Evolutionary conservation across 176 grass and related monocot species (phyloP), one percentile per base, ranked within the genome.

Genomic region (Oryza punctata): DNA sequence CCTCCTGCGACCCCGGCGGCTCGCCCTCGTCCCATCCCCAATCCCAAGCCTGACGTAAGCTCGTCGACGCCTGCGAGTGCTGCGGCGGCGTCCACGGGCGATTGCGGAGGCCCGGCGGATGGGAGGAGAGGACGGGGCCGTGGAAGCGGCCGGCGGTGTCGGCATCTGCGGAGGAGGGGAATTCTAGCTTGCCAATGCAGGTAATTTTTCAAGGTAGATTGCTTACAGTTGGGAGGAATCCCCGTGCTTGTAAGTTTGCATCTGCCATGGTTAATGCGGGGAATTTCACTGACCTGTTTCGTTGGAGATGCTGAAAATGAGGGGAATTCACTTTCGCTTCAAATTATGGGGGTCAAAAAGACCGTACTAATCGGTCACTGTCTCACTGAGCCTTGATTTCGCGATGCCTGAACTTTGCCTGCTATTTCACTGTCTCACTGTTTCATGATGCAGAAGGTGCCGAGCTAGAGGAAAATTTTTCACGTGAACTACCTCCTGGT

Each of bases 71-170:
- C 6, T 75, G 78, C 10, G 85, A 88, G 41, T 85, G 88, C 52
- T 49, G 50, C 50, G 7, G 50, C 49, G 49, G 7, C 16, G 10
- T 54, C 49, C 3, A 69, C 72, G 24, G 44, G 79, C 86, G 12
- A 86, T 91, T 10, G 19, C 40, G n/a, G 82, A 84, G 6, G 85
- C 81, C 81, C 18, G 91, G 88, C 19, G 78, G 91, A 26, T 93
- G 91, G 91, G 76, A 84, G 35, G 88, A 88, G 61, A 75, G 88
- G 67, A 93, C 91, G 43, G 82, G 41, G 83, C 91, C 2, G 85
- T 87, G 35, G 88, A 90, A 54, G 88, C 85, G 21, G 88, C 79
- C 27, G 82, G 86, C 16, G 71, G 88, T 75, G 38, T 40, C 38
- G 68, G 78, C 65, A 69, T 88, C n/a, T 52, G 38, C 18, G 64